Conservation (phyloP, 352 stramenopile species). For the Phytophthora sojae region DNA sequence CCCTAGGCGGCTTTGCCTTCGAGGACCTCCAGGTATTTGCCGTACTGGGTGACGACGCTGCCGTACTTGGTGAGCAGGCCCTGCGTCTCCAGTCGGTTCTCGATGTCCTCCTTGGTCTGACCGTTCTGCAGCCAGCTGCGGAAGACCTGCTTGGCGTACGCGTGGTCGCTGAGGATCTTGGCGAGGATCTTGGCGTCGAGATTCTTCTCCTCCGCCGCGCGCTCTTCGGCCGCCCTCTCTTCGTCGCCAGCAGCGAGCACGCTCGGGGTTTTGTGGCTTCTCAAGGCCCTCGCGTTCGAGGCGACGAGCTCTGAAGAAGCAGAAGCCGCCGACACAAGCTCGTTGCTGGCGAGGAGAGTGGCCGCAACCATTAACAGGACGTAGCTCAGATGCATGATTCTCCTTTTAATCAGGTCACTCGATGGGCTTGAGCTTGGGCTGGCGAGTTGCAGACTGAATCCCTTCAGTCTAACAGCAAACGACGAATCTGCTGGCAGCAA, state of each 20-base stretch:
- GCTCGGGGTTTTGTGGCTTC: slow-evolving; percentile 2
- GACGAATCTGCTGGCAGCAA: slow-evolving; percentile 1
- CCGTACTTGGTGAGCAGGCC: slow-evolving; percentile 17
- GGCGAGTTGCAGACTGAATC: slow-evolving; percentile 22
- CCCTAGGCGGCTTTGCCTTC: slow-evolving; percentile 11
- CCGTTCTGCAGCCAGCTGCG: slow-evolving; percentile 31
- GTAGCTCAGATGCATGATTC: slow-evolving; percentile 17
- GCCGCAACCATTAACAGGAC: slow-evolving; percentile 6
- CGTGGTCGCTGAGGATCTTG: slow-evolving; percentile 16
- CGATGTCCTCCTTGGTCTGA: slow-evolving; percentile 27
- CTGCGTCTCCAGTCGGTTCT: slow-evolving; percentile 6
- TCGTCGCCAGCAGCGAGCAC: not conserved
- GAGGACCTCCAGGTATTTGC: slow-evolving; percentile 15
- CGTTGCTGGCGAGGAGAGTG: slow-evolving; percentile 8
- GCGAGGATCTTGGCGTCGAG: slow-evolving; percentile 20
- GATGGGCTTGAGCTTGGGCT: not conserved
- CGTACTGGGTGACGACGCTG: slow-evolving; percentile 25
- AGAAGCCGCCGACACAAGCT: slow-evolving; percentile 6
- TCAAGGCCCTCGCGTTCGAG: not conserved
- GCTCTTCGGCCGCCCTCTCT: slow-evolving; percentile 11
- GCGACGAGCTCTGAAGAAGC: not conserved
- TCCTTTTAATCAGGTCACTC: too few species aligned
- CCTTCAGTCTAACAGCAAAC: slow-evolving; percentile 5
- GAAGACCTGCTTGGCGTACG: slow-evolving; percentile 27
- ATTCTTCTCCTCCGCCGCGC: not conserved